These are phyloP conservation scores for Malania oleifera DNA, from an alignment of 164 flowering plant genomes.

Conservation along the genomic window DNA sequence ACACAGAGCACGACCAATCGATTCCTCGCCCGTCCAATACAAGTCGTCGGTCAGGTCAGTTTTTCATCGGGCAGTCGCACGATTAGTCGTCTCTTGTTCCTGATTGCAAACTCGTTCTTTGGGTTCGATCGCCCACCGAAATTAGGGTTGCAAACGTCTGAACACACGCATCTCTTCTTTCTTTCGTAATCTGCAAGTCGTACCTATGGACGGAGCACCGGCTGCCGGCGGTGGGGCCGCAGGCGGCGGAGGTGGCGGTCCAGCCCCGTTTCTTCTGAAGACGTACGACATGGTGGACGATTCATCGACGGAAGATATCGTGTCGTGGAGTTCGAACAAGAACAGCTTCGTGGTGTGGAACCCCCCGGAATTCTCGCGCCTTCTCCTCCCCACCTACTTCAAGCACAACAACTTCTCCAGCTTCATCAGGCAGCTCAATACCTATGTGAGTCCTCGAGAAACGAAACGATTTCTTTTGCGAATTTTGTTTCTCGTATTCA, in stretches of 20 bases:
- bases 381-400: conserved; percentile 71
- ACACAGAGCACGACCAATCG: too few species aligned
- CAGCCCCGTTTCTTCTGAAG: conserved; percentile 78
- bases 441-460: conserved; percentile 51
- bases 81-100: too few species aligned
- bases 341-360: conserved; percentile 84
- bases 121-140: too few species aligned
- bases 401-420: conserved; percentile 90
- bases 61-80: too few species aligned
- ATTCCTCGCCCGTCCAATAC: too few species aligned
- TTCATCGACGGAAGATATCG: conserved; percentile 61
- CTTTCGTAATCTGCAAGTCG: too few species aligned
- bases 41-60: too few species aligned
- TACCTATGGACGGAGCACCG: conserved; percentile 21
- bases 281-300: conserved; percentile 91
- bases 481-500: not conserved
- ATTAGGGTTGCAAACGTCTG: too few species aligned
- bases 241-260: conserved; percentile 54
- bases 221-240: conserved; percentile 28
- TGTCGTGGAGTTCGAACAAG: conserved; percentile 62
- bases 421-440: conserved; percentile 83
- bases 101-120: too few species aligned
- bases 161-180: too few species aligned
- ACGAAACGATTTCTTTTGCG: not conserved
- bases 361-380: conserved; percentile 64